Conservation (phyloP, 192 early-diverging fungal genomes). For the Pilaira anomala region DNA sequence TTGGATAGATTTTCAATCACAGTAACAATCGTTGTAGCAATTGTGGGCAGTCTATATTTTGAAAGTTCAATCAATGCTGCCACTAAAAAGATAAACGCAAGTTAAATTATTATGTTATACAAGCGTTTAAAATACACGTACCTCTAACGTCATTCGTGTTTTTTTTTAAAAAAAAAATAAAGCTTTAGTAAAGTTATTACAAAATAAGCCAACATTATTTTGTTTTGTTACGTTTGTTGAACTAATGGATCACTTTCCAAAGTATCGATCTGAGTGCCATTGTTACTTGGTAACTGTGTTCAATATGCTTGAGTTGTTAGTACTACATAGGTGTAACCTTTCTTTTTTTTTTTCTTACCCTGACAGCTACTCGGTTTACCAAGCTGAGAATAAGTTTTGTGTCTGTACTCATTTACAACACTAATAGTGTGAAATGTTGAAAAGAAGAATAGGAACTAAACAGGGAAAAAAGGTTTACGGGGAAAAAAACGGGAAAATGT, state of each 20-base stretch:
- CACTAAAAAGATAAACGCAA: constrained; percentile 37
- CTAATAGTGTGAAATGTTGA: too few species aligned
- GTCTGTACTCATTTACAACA: constrained; percentile 11
- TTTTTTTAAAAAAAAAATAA: neutral
- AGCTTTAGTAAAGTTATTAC: neutral
- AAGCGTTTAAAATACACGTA: neutral
- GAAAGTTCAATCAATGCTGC: constrained; percentile 73
- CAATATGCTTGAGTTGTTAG: neutral
- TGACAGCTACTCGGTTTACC: constrained; percentile 13
- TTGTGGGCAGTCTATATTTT: constrained; percentile 65
- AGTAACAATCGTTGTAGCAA: constrained; percentile 63
- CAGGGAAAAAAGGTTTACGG: too few species aligned
- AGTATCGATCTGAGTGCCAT: constrained; percentile 53
- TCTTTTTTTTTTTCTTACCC: constrained; percentile 5
- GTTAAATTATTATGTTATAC: neutral
- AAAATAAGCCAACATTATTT: constrained; percentile 3
- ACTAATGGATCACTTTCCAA: constrained; percentile 75
- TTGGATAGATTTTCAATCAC: constrained; percentile 71
- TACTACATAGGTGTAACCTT: neutral
- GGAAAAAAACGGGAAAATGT: too few species aligned
- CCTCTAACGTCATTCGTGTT: neutral
- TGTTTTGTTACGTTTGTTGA: constrained; percentile 45
- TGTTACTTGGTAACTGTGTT: constrained; percentile 67
- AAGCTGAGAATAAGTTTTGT: constrained; percentile 24
- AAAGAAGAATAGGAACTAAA: too few species aligned